Evolutionary conservation across 2,329 filamentous ascomycete genomes (phyloP).

Genomic region (Phaeosphaeriaceae sp.): DNA sequence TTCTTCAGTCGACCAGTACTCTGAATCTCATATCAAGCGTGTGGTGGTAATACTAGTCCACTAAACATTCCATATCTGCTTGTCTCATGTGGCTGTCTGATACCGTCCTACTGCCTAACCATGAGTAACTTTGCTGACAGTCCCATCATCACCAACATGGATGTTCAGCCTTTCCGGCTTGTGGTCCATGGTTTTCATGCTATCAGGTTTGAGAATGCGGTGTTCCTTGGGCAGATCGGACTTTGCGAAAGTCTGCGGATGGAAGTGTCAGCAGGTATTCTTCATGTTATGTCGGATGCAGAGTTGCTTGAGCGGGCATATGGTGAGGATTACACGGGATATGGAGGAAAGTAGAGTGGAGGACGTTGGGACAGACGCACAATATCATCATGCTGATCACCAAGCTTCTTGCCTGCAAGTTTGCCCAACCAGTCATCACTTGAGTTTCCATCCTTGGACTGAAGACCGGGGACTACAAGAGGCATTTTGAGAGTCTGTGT

Average conservation of each 20-base stretch:
- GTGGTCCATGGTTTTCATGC: conserved; percentile 56
- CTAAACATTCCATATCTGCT: too few species aligned
- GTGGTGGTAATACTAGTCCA: too few species aligned
- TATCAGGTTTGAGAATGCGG: conserved; percentile 54
- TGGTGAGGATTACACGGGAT: background rate
- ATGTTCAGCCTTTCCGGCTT: conserved; percentile 58
- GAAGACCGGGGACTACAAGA: conserved; percentile 58
- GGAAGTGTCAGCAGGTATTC: background rate
- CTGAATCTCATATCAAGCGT: too few species aligned
- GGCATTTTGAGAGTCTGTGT: conserved; percentile 49
- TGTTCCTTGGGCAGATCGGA: conserved; percentile 56
- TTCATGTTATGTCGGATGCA: background rate
- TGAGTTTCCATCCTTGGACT: conserved; percentile 41
- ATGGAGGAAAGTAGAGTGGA: background rate
- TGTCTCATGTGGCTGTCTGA: too few species aligned
- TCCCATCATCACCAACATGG: conserved; percentile 57
- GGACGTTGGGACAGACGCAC: conserved; percentile 33
- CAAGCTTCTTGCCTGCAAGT: conserved; percentile 60
- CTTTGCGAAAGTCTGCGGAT: conserved; percentile 58
- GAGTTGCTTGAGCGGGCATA: background rate
- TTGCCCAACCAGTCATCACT: conserved; percentile 54
- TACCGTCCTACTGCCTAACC: too few species aligned
- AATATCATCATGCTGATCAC: conserved; percentile 53
- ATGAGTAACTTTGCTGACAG: conserved; percentile 56
- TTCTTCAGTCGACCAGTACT: too few species aligned